These are phyloP conservation scores for Cicer yamashitae DNA, from an alignment of 306 rosid genomes.

Conservation along the genomic window DNA sequence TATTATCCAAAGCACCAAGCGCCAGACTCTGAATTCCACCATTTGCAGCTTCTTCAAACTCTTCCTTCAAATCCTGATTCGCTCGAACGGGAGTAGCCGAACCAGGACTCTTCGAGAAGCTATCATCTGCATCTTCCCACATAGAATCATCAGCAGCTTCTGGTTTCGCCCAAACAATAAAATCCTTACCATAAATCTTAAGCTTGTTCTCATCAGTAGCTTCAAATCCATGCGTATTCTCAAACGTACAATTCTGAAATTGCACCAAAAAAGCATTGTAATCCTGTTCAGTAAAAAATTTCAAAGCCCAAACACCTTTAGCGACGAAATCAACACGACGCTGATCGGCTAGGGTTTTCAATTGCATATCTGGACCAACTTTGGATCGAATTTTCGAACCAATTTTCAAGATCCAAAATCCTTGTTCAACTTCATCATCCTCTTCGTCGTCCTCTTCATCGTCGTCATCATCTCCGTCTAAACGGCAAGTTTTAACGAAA, in stretches of 20 bases:
- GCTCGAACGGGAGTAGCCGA: conserved; percentile 61
- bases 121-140: conserved; percentile 93
- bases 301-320: conserved; percentile 93
- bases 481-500: conserved; percentile 55
- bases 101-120: conserved; percentile 65
- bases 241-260: conserved; percentile 74
- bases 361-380: conserved; percentile 64
- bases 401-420: conserved; percentile 76
- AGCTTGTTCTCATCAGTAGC: conserved; percentile 75
- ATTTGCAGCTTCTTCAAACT: conserved; percentile 89
- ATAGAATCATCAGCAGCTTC: conserved; percentile 87
- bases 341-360: conserved; percentile 71
- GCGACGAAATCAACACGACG: conserved; percentile 87
- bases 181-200: conserved; percentile 89
- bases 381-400: conserved; percentile 65
- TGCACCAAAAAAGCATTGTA: conserved; percentile 58
- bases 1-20: conserved; percentile 91
- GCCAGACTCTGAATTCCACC: conserved; percentile 94
- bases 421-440: conserved; percentile 46
- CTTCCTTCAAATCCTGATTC: conserved; percentile 74
- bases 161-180: conserved; percentile 87
- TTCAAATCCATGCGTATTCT: conserved; percentile 73
- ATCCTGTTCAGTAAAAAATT: conserved; percentile 67
- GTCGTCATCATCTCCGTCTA: conserved; percentile 26
- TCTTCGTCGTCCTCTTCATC: conserved; percentile 49